Percentiles rank a stretch among this genome's conserved stretches.
These are phyloP conservation scores for Nigrospora osmanthi DNA, from an alignment of 2,329 filamentous ascomycete genomes.

Conservation along the genomic window DNA sequence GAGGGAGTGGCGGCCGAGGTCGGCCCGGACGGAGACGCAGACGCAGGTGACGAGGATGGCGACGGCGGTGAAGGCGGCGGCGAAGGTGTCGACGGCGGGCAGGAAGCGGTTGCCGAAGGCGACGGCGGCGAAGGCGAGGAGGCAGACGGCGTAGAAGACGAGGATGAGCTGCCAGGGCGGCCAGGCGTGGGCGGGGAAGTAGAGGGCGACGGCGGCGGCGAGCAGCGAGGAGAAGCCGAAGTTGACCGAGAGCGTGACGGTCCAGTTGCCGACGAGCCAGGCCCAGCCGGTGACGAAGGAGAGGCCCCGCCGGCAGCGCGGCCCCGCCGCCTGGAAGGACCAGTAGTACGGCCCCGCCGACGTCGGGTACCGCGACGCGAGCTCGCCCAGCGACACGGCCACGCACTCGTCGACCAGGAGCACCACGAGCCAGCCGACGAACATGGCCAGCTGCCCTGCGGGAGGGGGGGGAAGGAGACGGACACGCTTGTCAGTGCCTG, in stretches of 20 bases:
- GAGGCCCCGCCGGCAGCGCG: slow-evolving; percentile 31
- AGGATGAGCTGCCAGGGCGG: slow-evolving; percentile 50
- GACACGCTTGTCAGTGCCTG: neutral
- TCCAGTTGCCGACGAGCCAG: slow-evolving; percentile 44
- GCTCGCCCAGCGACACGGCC: slow-evolving; percentile 40
- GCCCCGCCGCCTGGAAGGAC: slow-evolving; percentile 39
- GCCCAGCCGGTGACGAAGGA: slow-evolving; percentile 46
- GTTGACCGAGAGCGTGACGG: slow-evolving; percentile 44
- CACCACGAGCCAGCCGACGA: slow-evolving; percentile 48
- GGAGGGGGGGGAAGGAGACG: too few relatives aligned
- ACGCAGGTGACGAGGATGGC: slow-evolving; percentile 51
- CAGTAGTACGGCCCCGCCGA: slow-evolving; percentile 46
- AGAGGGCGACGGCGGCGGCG: slow-evolving; percentile 42
- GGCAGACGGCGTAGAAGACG: slow-evolving; percentile 53
- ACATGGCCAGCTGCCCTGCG: slow-evolving; percentile 44
- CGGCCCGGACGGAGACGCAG: slow-evolving; percentile 44
- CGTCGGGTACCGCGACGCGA: slow-evolving; percentile 43
- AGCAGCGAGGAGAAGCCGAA: slow-evolving; percentile 48
- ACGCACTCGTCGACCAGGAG: slow-evolving; percentile 44
- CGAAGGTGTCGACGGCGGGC: slow-evolving; percentile 51
- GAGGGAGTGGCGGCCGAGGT: slow-evolving; percentile 42
- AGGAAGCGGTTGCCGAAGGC: slow-evolving; percentile 49
- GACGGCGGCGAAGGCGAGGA: slow-evolving; percentile 46
- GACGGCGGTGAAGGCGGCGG: slow-evolving; percentile 45
- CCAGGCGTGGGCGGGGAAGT: slow-evolving; percentile 43